Evolutionary conservation across 768 basidiomycete species (phyloP).

Genomic region (Boletus eberwhitei): DNA sequence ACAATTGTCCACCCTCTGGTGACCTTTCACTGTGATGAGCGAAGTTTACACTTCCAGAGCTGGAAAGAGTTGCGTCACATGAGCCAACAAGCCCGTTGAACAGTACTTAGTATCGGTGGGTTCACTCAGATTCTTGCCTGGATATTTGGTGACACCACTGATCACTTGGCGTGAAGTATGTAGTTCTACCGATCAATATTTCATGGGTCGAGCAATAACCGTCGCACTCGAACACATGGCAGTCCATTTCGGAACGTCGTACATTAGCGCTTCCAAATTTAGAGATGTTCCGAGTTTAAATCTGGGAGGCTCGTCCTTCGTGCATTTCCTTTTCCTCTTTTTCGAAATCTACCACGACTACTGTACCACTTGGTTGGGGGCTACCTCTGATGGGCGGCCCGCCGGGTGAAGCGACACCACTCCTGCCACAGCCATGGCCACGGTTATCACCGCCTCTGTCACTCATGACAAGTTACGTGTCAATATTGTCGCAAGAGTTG

Average conservation of each 20-base stretch:
- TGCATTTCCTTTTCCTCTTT: constrained; percentile 19
- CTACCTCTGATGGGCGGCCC: neutral
- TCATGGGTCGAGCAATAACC: too few species aligned
- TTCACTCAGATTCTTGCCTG: neutral
- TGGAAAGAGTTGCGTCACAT: neutral
- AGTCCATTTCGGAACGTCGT: too few species aligned
- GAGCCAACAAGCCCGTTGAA: neutral
- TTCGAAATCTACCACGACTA: constrained; percentile 11
- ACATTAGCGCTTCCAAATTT: too few species aligned
- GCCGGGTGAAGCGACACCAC: neutral
- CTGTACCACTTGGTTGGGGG: constrained; percentile 1
- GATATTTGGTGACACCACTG: neutral
- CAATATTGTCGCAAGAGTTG: neutral
- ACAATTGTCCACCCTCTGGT: neutral
- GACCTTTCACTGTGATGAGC: neutral
- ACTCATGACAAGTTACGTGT: constrained; percentile 14
- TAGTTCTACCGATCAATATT: neutral
- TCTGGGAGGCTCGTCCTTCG: too few species aligned
- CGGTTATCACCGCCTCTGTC: constrained; percentile 2
- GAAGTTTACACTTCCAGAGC: neutral
- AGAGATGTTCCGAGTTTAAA: too few species aligned
- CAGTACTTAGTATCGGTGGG: neutral
- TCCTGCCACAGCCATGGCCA: constrained; percentile 4
- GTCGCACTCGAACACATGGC: neutral
- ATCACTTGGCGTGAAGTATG: too few species aligned